Base-by-base conservation (phyloP, 1,284 basidiomycete genomes). In the Leccinum holopus region DNA sequence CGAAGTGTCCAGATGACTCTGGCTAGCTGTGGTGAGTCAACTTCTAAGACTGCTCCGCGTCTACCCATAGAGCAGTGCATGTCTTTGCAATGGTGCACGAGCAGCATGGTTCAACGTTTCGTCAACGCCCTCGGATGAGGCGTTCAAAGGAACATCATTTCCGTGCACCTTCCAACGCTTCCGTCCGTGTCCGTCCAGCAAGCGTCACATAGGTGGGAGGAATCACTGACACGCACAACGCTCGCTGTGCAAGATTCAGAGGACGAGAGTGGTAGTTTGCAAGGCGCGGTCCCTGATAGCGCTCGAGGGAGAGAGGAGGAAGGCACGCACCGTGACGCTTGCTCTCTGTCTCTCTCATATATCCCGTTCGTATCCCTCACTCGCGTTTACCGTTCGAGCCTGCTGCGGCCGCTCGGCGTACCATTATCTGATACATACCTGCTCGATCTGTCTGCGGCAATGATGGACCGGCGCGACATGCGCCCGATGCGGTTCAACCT, bases 391-490 rank as follows among this genome's bases (percentile, higher is more conserved):
- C 90, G 5, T 81, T 95, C 35, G 89, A 89, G 1, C 95, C 96
- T 28, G 86, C 91, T 14, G 83, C 87, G 11, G 94, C 97, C 16
- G 90, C 98, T 55, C 90, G 97, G 37, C 85, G 97, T 28, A 94
- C 95, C 7, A 98, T 99, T 72, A 98, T 99, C 67, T 90, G 97
- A 28, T 96, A 99, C 76, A 84, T 98, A 70, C 78, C 98, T 99
- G 12, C 80, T 99, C 25, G 97, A 99, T 75, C 81, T 98, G 1
- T 97, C 95, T 0, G 81, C 87, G 2, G 89, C 94, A 1, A 99
- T 98, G 95, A 82, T 87, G 74, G 97, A 98, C 76, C 88, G n/a
- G n/a, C 25, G 95, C 49, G 97, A 99, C 77, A 92, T 98, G 87
- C 86, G 97, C 10, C 95, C 96, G 3, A 95, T 91, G 18, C 84